Evolutionary conservation across 2,329 filamentous ascomycete genomes (phyloP).

Genomic region (Hymenoscyphus salicellus): DNA sequence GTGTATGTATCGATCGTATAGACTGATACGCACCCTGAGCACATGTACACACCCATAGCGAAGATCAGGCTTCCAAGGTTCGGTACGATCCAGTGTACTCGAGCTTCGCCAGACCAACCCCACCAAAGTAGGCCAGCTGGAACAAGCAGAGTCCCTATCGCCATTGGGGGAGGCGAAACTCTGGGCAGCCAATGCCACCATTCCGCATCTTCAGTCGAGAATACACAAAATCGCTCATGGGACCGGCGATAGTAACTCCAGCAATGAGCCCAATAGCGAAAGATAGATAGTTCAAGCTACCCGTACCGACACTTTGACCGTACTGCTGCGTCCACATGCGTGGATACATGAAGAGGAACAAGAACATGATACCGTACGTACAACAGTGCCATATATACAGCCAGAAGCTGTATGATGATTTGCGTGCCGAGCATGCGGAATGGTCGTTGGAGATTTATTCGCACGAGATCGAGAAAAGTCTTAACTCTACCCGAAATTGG

Average conservation of each 20-base stretch:
- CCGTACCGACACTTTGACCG: conserved; percentile 51
- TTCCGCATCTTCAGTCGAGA: conserved; percentile 40
- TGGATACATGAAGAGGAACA: conserved; percentile 57
- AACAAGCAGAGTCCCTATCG: conserved; percentile 49
- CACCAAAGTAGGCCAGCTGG: conserved; percentile 55
- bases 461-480: background rate
- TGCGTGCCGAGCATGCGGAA: conserved; percentile 51
- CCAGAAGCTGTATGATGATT: conserved; percentile 49
- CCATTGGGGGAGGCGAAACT: conserved; percentile 59
- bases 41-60: conserved; percentile 42
- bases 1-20: conserved; percentile 50
- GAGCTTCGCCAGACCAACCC: conserved; percentile 51
- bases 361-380: conserved; percentile 52
- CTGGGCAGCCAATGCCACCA: conserved; percentile 46
- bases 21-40: conserved; percentile 34
- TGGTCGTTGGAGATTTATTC: conserved; percentile 30
- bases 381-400: conserved; percentile 48
- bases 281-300: conserved; percentile 52
- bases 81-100: conserved; percentile 52
- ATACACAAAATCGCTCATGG: conserved; percentile 32
- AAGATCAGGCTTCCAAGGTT: conserved; percentile 53
- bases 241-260: background rate
- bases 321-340: conserved; percentile 54
- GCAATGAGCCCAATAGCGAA: conserved; percentile 40
- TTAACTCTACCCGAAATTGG: background rate